Percentiles rank a stretch among this genome's conserved stretches.
Evolutionary conservation across 768 basidiomycete species (phyloP).

Genomic region (Pisolithus albus): DNA sequence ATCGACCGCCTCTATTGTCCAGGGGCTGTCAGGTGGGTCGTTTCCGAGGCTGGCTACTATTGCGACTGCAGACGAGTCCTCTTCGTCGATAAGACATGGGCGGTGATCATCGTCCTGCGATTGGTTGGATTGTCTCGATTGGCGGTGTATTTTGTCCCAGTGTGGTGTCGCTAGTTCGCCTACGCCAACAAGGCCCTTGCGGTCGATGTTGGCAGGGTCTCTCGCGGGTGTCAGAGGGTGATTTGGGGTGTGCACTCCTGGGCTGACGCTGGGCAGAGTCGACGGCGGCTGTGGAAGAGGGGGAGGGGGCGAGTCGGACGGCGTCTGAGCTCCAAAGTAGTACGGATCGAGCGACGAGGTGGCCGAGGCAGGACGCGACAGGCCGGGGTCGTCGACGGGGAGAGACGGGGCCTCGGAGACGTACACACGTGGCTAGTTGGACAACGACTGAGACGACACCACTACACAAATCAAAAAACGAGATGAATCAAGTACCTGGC

Average conservation of each 20-base stretch:
- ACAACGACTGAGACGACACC: conserved; percentile 4
- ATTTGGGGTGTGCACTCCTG: conserved; percentile 44
- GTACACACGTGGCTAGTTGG: conserved; percentile 39
- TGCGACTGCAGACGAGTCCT: conserved; percentile 24
- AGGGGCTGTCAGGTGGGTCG: conserved; percentile 67
- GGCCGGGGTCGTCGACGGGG: conserved; percentile 21
- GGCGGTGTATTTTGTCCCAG: conserved; percentile 60
- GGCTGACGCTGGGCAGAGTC: conserved; percentile 45
- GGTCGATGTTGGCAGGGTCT: conserved; percentile 76
- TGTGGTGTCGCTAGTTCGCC: conserved; percentile 96
- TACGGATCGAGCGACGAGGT: conserved; percentile 84
- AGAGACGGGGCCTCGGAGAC: conserved; percentile 35
- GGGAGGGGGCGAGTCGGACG: conserved; percentile 58
- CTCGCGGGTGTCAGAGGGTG: conserved; percentile 66
- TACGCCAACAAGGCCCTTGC: conserved; percentile 84
- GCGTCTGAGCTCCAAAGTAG: conserved; percentile 71
- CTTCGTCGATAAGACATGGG: conserved; percentile 24
- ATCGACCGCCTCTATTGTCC: conserved; percentile 85
- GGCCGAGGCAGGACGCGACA: conserved; percentile 65
- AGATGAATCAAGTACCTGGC: conserved; percentile 29
- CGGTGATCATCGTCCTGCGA: conserved; percentile 35
- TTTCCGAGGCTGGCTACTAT: conserved; percentile 35
- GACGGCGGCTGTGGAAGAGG: conserved; percentile 40
- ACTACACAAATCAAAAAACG: conserved; percentile 3
- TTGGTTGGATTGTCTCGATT: conserved; percentile 24